phyloP scores from a whole-genome alignment of 2,329 filamentous ascomycete species.

The Daldinia sp. region DNA sequence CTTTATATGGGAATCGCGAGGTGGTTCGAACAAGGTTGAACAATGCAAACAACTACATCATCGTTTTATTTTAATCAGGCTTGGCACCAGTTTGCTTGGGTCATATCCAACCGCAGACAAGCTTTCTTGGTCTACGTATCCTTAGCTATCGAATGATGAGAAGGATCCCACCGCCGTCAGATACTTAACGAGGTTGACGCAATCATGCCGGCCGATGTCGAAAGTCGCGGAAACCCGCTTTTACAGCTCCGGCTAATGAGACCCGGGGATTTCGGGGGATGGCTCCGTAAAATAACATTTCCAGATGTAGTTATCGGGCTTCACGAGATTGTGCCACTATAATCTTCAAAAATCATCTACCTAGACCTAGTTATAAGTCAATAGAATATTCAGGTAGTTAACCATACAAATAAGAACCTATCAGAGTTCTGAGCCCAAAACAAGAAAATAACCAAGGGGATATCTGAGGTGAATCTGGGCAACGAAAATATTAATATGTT shows the following conservation, averaged over 20 bases:
- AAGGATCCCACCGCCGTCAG: constrained; percentile 11
- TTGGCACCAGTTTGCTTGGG: constrained; percentile 9
- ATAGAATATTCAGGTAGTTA: background rate
- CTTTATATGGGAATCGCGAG: constrained; percentile 4
- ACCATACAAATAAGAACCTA: background rate
- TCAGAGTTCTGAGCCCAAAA: background rate
- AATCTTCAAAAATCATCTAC: background rate
- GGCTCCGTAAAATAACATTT: constrained; percentile 30
- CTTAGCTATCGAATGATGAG: constrained; percentile 14
- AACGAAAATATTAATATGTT: constrained; percentile 27
- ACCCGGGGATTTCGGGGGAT: constrained; percentile 30
- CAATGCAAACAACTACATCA: constrained; percentile 15
- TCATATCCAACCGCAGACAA: constrained; percentile 17
- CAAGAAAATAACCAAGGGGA: constrained; percentile 1
- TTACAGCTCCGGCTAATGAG: constrained; percentile 41
- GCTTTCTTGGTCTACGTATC: constrained; percentile 19
- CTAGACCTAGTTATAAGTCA: background rate
- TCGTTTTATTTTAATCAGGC: constrained; percentile 36
- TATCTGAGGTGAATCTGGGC: constrained; percentile 20
- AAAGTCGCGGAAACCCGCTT: constrained; percentile 36
- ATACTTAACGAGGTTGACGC: constrained; percentile 37
- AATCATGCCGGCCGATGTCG: constrained; percentile 38
- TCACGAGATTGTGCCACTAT: constrained; percentile 3
- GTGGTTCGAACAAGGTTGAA: constrained; percentile 3
- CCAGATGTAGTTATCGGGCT: constrained; percentile 12